Conservation (phyloP, 257 asterid genomes). For the Mentha longifolia region DNA sequence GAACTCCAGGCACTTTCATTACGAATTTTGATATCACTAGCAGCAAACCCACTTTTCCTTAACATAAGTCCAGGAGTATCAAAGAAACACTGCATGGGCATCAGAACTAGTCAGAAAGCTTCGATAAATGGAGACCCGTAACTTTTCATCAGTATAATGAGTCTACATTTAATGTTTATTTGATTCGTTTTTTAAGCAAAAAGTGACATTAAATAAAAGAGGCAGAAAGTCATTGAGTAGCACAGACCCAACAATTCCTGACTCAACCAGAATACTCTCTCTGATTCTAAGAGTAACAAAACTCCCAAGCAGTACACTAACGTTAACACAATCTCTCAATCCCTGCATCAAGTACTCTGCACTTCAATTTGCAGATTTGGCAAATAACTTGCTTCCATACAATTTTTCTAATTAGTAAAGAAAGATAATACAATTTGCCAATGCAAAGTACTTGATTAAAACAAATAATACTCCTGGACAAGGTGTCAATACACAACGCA, state of each 20-base stretch:
- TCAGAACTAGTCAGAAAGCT: slow-evolving; percentile 38
- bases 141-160: not conserved
- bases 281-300: slow-evolving; percentile 2
- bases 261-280: not conserved
- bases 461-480: slow-evolving; percentile 7
- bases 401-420: not conserved
- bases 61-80: slow-evolving; percentile 98
- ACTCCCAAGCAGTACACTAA: slow-evolving; percentile 12
- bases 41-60: slow-evolving; percentile 87
- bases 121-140: not conserved
- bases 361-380: not conserved
- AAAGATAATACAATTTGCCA: slow-evolving; percentile 7
- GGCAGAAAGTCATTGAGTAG: not conserved
- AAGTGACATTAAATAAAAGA: not conserved
- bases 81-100: slow-evolving; percentile 82
- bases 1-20: slow-evolving; percentile 94
- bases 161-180: not conserved
- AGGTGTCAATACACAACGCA: slow-evolving; percentile 2
- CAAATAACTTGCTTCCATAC: not conserved
- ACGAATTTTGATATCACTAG: slow-evolving; percentile 79
- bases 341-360: slow-evolving; percentile 4
- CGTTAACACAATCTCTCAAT: slow-evolving; percentile 16
- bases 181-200: too few species aligned
- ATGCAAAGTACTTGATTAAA: not conserved
- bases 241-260: slow-evolving; percentile 1